Evolutionary conservation across 139 green algal species (phyloP).

Genomic region (Pleodorina starrii): DNA sequence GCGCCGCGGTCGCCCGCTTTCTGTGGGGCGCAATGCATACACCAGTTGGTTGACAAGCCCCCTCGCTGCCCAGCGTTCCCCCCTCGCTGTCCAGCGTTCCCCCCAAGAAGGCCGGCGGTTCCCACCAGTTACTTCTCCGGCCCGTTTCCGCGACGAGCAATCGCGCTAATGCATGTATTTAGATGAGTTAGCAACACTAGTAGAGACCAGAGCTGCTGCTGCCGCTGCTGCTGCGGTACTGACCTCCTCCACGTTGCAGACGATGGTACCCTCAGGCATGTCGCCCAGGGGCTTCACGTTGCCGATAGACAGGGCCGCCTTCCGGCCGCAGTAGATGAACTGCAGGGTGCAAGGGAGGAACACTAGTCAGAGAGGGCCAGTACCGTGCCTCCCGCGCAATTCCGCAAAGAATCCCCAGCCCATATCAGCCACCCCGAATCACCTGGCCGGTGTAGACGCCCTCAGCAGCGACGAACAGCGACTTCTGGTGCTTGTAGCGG

Average conservation of each 20-base stretch:
- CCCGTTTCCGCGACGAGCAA: too few relatives aligned
- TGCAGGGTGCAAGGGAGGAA: slow-evolving; percentile 53
- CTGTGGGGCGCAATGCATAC: slow-evolving; percentile 53
- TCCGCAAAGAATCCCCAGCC: background rate
- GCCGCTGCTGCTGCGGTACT: slow-evolving; percentile 6
- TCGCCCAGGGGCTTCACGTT: slow-evolving; percentile 97
- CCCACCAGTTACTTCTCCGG: too few relatives aligned
- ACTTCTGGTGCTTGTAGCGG: slow-evolving; percentile 96
- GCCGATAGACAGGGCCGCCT: slow-evolving; percentile 94
- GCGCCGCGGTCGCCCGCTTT: slow-evolving; percentile 94
- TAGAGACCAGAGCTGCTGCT: too few relatives aligned
- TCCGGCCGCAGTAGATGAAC: slow-evolving; percentile 98
- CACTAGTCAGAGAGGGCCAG: too few relatives aligned
- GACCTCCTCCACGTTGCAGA: slow-evolving; percentile 98
- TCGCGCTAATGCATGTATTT: too few relatives aligned
- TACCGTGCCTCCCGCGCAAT: too few relatives aligned
- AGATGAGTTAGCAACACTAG: too few relatives aligned
- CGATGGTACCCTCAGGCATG: slow-evolving; percentile 99
- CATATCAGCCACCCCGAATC: background rate
- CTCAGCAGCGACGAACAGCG: slow-evolving; percentile 97
- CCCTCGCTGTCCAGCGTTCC: too few relatives aligned
- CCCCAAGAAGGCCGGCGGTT: too few relatives aligned
- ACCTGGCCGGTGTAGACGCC: slow-evolving; percentile 97
- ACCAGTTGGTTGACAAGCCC: too few relatives aligned
- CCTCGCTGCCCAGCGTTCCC: too few relatives aligned